Conservation (phyloP, 768 basidiomycete species). For the Psilocybe azurescens region DNA sequence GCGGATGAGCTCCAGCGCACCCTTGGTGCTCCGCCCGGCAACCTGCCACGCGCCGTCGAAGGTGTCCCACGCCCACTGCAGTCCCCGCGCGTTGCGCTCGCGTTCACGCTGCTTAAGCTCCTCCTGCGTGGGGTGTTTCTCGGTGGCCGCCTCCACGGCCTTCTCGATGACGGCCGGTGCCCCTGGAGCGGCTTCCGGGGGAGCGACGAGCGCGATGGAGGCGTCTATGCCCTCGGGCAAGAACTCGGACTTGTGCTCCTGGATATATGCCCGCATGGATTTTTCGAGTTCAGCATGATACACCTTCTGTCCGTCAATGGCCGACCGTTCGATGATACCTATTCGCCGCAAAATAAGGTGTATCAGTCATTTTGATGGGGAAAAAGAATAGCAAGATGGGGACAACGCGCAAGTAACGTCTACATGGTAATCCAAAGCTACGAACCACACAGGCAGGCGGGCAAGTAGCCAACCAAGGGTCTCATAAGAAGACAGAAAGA, state of each 20-base stretch:
- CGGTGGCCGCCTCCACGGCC: conserved; percentile 15
- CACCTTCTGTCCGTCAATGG: conserved; percentile 88
- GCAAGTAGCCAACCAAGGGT: background rate
- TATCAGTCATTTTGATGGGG: background rate
- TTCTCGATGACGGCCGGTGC: conserved; percentile 9
- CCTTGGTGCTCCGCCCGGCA: conserved; percentile 69
- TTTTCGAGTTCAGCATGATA: conserved; percentile 86
- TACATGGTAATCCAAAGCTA: too few relatives aligned
- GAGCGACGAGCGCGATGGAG: conserved; percentile 30
- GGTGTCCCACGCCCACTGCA: conserved; percentile 92
- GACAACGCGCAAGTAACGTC: too few relatives aligned
- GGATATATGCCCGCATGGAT: conserved; percentile 88
- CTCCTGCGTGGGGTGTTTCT: conserved; percentile 35
- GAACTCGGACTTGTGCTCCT: conserved; percentile 90
- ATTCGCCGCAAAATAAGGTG: background rate
- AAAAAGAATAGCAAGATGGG: background rate
- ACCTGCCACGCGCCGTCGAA: conserved; percentile 79
- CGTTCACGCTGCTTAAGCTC: conserved; percentile 63
- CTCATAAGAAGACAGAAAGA: background rate
- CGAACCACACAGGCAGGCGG: too few relatives aligned
- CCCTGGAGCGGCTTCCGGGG: conserved; percentile 8
- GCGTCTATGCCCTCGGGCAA: conserved; percentile 79
- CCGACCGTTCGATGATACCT: conserved; percentile 95
- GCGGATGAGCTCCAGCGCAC: conserved; percentile 75
- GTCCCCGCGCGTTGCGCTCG: conserved; percentile 70